Conservation (phyloP, 1,139 yeast genomes). For the Hanseniaspora sp. region DNA sequence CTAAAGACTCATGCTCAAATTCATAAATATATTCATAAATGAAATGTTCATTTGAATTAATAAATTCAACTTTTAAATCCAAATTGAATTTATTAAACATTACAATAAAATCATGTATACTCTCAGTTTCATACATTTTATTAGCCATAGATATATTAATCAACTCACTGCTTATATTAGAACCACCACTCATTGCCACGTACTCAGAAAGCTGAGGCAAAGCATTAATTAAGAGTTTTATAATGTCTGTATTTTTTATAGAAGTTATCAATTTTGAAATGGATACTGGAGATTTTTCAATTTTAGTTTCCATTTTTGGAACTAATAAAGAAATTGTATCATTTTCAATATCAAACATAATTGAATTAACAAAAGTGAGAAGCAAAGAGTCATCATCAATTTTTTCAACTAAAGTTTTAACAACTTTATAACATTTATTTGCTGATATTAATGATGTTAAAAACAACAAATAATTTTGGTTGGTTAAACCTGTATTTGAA, state of each 20-base stretch:
- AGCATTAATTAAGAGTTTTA: background rate
- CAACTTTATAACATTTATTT: background rate
- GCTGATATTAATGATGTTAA: background rate
- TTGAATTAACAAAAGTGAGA: background rate
- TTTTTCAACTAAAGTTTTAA: background rate
- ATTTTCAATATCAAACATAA: background rate
- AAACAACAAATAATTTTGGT: background rate
- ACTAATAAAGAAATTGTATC: background rate
- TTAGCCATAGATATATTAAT: background rate
- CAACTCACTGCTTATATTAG: background rate
- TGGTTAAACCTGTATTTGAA: no score
- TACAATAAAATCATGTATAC: background rate
- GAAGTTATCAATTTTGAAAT: background rate
- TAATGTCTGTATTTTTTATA: background rate
- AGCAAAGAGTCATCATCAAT: background rate
- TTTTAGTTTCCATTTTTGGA: background rate
- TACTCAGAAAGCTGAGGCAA: background rate
- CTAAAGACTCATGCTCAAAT: background rate
- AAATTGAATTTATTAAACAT: background rate
- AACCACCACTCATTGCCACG: background rate
- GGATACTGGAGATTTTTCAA: background rate
- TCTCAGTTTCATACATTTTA: background rate
- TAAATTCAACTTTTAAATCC: background rate
- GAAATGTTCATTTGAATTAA: background rate
- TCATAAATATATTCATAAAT: conserved; percentile 1